Evolutionary conservation across 2,329 filamentous ascomycete genomes (phyloP), one percentile per base, ranked within the genome.

Genomic region (Fusarium armeniacum): DNA sequence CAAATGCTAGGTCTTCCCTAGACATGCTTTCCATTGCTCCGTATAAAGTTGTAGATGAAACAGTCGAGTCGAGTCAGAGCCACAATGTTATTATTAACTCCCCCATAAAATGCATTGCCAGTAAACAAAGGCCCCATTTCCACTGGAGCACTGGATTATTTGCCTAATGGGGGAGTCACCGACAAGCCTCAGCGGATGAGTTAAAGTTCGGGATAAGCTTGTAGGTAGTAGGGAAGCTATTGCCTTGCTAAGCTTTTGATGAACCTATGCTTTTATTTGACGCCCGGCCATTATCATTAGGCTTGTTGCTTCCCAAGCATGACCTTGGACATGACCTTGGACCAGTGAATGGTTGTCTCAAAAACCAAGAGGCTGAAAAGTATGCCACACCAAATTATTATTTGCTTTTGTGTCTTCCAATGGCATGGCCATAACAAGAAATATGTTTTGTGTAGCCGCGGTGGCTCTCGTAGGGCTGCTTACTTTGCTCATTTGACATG

Each of bases 391-490:
- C 46, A 47, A 38, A 46, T 22, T 22, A 10, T 16, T 38, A 15
- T 30, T 28, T 35, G 12, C 18, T 46, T 40, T 28, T 32, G 9
- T 15, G 33, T 47, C 38, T 65, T 24, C 43, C 33, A 38, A 32
- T 26, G 24, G 26, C 46, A 32, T 49, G 40, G 47, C 16, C 18
- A 45, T 20, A 35, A 35, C 53, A 18, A 45, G 45, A 58, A 45
- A 43, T 18, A 15, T 15, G 15, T 50, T 30, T 52, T 26, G 46
- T 53, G 58, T 62, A 57, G 41, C 60, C 58, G 67, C 64, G 40
- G 64, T 73, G 64, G 61, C 59, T 67, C 69, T 71, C 58, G 35
- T 73, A 73, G 71, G 71, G 71, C 71, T 73, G 69, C 54, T 63
- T 56, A 26, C 16, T 62, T 22, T 40, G 40, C 43, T 60, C 35